Base-by-base conservation (phyloP, 768 basidiomycete species). In the Pulveroboletus sp. region DNA sequence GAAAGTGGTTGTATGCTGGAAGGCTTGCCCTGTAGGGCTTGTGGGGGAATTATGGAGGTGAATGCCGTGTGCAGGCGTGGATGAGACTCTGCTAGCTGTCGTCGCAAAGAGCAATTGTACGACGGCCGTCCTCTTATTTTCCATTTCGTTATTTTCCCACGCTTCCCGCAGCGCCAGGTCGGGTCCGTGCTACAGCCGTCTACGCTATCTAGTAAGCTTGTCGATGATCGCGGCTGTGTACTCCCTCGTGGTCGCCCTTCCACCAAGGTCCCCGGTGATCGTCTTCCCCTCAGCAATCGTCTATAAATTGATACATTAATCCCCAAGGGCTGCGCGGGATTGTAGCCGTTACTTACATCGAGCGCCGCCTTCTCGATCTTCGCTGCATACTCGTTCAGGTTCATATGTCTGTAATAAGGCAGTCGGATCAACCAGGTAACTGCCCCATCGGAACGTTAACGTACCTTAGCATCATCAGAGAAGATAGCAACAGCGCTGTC, bases 391-490 rank as follows among this genome's bases (percentile, higher is more conserved):
- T 85, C 80, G 66, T 79, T 76, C 57, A 98, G 72, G 64, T 83
- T 83, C 96, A 99, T 97, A 76, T 97, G 95, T 71, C 91, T 91
- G 45, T 45, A 57, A 56, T 51, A 50, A 53, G 44, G 55, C 50
- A 60, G 43, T 62, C 59, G 58, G 55, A 59, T 60, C 62, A 59
- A 54, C 54, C 30, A 53, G 43, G 49, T 47, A 32, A 17, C 47
- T 23, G 27, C 35, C 29, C 19, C 30, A 43, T 29, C 49, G 48
- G 51, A 49, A 47, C 54, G 43, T 39, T 47, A 51, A 72, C 80
- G 52, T 61, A 89, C 91, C 93, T 83, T 63, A 98, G 69, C 95
- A 98, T 97, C 96, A 98, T 98, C 54, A 98, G 73, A 49, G 92
- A 93, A 55, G 91, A 94, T 55, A 99, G 71, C 45, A 99, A 76